Evolutionary conservation across 2,329 filamentous ascomycete species (phyloP), one percentile per base, ranked within the genome.

Genomic region (Trichothecium sympodiale): DNA sequence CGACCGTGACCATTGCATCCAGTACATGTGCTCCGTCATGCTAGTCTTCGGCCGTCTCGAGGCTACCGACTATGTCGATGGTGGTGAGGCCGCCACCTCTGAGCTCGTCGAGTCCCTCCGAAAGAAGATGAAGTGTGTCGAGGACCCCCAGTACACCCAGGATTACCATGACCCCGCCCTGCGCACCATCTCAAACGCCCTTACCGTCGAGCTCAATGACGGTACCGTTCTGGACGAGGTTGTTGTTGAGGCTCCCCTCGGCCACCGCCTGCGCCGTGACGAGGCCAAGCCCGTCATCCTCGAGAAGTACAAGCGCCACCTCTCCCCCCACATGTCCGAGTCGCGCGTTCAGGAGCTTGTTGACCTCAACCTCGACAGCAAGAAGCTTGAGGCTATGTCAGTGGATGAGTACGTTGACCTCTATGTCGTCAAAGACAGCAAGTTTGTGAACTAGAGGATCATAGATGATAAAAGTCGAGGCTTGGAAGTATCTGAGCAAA

Each of bases 1-100:
- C 55, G 91, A 98, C 67, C 87, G 91, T 55, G 91, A 98, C 65
- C 91, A 98, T 75, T 98, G 91, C 67, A 89, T 98, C 49, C 91
- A 96, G 69, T 98, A 98, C 77, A 98, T 98, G 91, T 84, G 86
- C 56, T 71, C 88, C 45, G 87, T 86, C 53, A 96, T 96, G 87
- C 81, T 98, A 48, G 81, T 83, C 47, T 96, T 89, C 62, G 86
- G 91, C 60, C 87, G 91, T 46, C 82, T 98, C 43, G 83, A 88
- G 51, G 89, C 91, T 34, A 83, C 74, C 46, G 91, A 98, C 68
- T 98, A 98, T 71, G 78, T 79, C 32, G 91, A 98, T 58, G 86
- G 84, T 50, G 76, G 80, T 49, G 89, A 96, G 68, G 89, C 91
- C 34, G 91, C 91, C 43, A 89, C 83, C 39, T 94, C 85, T 15